A percentile compares a stretch with the other conserved stretches of the same genome.
These are phyloP conservation scores for Coniosporium apollinis DNA, from an alignment of 495 filamentous ascomycete genomes.

Conservation along the genomic window DNA sequence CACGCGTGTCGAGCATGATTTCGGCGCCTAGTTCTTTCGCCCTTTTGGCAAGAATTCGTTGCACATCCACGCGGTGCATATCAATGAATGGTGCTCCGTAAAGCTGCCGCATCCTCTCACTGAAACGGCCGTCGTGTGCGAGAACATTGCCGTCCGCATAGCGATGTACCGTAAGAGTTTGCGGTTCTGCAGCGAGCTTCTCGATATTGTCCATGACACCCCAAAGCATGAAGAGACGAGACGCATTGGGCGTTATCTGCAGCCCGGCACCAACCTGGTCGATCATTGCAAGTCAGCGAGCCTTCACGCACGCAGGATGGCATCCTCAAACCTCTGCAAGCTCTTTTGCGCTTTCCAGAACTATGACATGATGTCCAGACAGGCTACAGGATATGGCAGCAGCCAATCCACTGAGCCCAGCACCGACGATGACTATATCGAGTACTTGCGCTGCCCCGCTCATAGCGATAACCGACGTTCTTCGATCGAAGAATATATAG, in stretches of 20 bases:
- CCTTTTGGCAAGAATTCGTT: slow-evolving; percentile 11
- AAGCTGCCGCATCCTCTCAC: slow-evolving; percentile 11
- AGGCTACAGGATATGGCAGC: slow-evolving; percentile 43
- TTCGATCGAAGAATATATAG: no score
- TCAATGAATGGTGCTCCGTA: slow-evolving; percentile 20
- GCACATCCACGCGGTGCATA: slow-evolving; percentile 21
- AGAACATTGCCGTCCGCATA: slow-evolving; percentile 17
- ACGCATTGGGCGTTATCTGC: slow-evolving; percentile 21
- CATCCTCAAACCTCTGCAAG: slow-evolving; percentile 35
- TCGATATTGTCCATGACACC: slow-evolving; percentile 16
- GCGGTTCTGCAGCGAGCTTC: slow-evolving; percentile 11
- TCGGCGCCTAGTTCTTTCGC: slow-evolving; percentile 16
- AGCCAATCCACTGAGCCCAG: slow-evolving; percentile 50
- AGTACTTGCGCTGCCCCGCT: no score
- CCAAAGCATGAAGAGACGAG: slow-evolving; percentile 18
- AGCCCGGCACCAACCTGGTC: slow-evolving; percentile 22
- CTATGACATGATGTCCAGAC: slow-evolving; percentile 40
- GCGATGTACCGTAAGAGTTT: slow-evolving; percentile 11
- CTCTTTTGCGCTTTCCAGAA: slow-evolving; percentile 45
- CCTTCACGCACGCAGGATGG: not conserved
- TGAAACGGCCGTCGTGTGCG: slow-evolving; percentile 14
- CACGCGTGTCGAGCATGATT: slow-evolving; percentile 10
- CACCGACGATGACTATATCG: slow-evolving; percentile 43
- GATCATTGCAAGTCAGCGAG: not conserved
- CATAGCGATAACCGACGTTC: no score